phyloP scores from a whole-genome alignment of 2,329 filamentous ascomycete genomes.

The Immersiporthe knoxdaviesiana region DNA sequence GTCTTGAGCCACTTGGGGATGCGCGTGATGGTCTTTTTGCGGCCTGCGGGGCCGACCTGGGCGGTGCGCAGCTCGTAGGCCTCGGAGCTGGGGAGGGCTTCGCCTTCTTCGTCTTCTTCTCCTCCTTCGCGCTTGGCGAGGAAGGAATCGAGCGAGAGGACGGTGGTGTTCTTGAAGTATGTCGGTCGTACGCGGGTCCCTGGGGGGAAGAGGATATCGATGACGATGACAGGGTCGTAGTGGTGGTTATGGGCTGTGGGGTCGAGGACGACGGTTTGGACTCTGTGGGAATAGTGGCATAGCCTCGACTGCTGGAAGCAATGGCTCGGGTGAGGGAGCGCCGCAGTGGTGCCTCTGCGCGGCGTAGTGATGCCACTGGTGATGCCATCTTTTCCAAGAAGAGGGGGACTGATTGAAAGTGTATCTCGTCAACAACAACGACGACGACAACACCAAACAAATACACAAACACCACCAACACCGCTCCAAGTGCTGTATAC shows the following conservation, averaged over 20 bases:
- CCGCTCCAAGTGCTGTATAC: not conserved
- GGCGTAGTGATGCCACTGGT: constrained; percentile 46
- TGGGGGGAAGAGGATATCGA: constrained; percentile 16
- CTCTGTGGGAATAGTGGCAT: constrained; percentile 50
- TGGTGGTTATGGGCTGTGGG: constrained; percentile 29
- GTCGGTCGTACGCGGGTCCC: constrained; percentile 45
- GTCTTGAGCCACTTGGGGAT: constrained; percentile 96
- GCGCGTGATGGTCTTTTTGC: constrained; percentile 68
- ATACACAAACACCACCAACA: not conserved
- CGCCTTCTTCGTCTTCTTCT: constrained; percentile 3
- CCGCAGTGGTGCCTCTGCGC: constrained; percentile 48
- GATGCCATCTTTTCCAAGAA: constrained; percentile 42
- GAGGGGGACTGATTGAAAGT: not conserved
- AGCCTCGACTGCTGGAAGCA: constrained; percentile 42
- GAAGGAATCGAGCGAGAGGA: constrained; percentile 64
- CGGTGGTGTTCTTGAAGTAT: constrained; percentile 63
- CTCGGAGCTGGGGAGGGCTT: constrained; percentile 53
- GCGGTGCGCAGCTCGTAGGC: constrained; percentile 65
- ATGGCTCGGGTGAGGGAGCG: constrained; percentile 41
- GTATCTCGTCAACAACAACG: not conserved
- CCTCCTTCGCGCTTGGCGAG: constrained; percentile 41
- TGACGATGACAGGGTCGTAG: constrained; percentile 30
- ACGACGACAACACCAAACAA: not conserved
- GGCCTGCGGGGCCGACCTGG: constrained; percentile 65
- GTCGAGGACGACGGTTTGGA: constrained; percentile 36